Percentiles rank a stretch among this genome's conserved stretches.
Conservation (phyloP, 2,329 filamentous ascomycete species). For the Cytospora mali region DNA sequence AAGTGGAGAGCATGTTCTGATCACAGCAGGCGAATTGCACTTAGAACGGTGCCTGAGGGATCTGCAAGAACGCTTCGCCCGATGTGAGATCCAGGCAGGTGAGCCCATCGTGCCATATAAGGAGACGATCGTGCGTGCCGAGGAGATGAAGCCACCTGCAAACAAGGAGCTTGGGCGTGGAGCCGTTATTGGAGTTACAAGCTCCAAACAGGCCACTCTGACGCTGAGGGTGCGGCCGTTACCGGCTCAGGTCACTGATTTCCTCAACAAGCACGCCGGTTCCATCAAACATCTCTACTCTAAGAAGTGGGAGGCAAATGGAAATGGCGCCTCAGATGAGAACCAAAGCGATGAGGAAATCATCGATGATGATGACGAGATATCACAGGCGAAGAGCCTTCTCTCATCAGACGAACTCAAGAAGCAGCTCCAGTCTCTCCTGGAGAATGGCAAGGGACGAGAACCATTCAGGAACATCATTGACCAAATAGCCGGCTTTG, state of each 20-base stretch:
- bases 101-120: conserved; percentile 94
- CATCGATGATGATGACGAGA: conserved; percentile 58
- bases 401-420: conserved; percentile 80
- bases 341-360: conserved; percentile 41
- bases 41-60: conserved; percentile 93
- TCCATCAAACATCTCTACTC: conserved; percentile 80
- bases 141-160: conserved; percentile 88
- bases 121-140: conserved; percentile 83
- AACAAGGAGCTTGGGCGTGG: conserved; percentile 87
- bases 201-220: conserved; percentile 83
- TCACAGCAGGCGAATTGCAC: conserved; percentile 93
- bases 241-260: conserved; percentile 77
- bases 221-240: conserved; percentile 77
- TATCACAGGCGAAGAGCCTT: conserved; percentile 60
- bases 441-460: conserved; percentile 72
- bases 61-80: conserved; percentile 86
- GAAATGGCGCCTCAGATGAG: conserved; percentile 45
- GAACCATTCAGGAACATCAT: conserved; percentile 78
- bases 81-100: conserved; percentile 91
- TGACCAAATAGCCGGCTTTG: conserved; percentile 86
- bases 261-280: conserved; percentile 76
- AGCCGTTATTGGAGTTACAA: conserved; percentile 72
- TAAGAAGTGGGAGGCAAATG: conserved; percentile 43
- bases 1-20: conserved; percentile 91
- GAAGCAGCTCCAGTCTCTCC: conserved; percentile 66